Evolutionary conservation across 345 rosid genomes (phyloP), one percentile per base, ranked within the genome.

Genomic region (Camelina laxa): DNA sequence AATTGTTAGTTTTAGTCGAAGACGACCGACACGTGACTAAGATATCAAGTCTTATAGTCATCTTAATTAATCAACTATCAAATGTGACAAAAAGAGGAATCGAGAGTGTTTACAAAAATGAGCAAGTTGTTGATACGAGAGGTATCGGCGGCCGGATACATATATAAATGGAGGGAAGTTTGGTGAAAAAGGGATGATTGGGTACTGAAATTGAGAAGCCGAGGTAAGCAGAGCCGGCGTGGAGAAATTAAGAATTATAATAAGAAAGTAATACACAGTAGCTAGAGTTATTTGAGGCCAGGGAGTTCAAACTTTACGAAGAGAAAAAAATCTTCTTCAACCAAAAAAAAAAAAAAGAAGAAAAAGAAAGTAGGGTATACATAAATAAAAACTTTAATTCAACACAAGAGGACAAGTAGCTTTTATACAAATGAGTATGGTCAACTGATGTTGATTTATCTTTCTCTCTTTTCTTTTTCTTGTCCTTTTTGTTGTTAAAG

Each of bases 161-260:
- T 47, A 49, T 42, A 49, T 42, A 30, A 6, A 69, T 61, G 6
- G 70, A 22, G 80, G 71, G 53, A 76, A 76, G 70, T 69, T 76
- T 55, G 70, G 80, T 76, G 75, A 45, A 62, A 53, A 45, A 9
- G 41, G 47, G 33, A 76, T 35, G 50, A 69, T 62, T 69, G 75
- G 70, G 50, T 75, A 27, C 30, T 27, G 62, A 51, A 36, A 22
- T 33, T 75, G 57, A 42, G 39, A 50, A 47, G 6, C 22, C 19
- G 7, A 57, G 22, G 60, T 66, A 41, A 41, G 41, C 22, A 66
- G 42, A 36, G 41, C 9, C 31, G 24, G 36, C 41, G 76, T 62
- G 39, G 24, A 35, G 11, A 61, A 13, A 49, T 9, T 50, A 50
- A 35, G 2, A 21, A 20, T 12, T 58, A 14, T 1, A 20, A 2